These are phyloP conservation scores for Dioszegia crocea DNA, from an alignment of 768 basidiomycete genomes.

Conservation along the genomic window DNA sequence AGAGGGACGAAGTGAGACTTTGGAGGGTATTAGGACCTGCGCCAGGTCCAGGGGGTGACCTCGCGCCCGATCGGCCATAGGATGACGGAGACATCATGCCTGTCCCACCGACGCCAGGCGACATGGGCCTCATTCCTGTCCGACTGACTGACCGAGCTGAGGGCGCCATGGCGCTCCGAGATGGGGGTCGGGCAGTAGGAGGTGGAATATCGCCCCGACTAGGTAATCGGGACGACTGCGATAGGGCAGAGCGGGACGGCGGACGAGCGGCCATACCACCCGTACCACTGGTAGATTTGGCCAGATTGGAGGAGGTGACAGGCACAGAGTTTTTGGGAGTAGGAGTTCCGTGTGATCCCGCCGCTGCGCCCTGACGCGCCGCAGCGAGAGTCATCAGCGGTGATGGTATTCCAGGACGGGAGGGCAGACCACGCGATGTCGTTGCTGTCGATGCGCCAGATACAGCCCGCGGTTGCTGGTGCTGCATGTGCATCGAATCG, in stretches of 20 bases:
- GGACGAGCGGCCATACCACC: neutral
- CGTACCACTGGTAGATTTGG: conserved; percentile 1
- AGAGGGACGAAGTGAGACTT: conserved; percentile 13
- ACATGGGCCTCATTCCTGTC: conserved; percentile 1
- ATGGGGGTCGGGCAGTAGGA: neutral
- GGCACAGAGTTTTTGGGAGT: conserved; percentile 9
- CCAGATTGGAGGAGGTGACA: neutral
- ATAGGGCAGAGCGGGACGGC: conserved; percentile 6
- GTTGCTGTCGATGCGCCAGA: conserved; percentile 28
- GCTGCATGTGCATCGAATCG: conserved; percentile 5
- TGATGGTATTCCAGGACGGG: conserved; percentile 39
- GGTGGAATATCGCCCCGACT: neutral
- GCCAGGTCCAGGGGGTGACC: neutral
- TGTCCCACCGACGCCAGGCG: neutral
- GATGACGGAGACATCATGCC: conserved; percentile 4
- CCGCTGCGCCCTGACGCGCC: neutral
- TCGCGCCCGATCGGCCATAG: neutral
- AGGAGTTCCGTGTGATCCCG: conserved; percentile 10
- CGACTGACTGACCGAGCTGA: neutral
- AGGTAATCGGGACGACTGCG: conserved; percentile 12
- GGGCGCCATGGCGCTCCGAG: neutral
- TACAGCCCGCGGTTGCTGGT: conserved; percentile 14
- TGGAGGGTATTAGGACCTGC: conserved; percentile 5
- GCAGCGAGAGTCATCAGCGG: conserved; percentile 13
- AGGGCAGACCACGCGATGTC: conserved; percentile 24